phyloP scores from a whole-genome alignment of 2,329 filamentous ascomycete species.

The Aurifilum marmelostoma region DNA sequence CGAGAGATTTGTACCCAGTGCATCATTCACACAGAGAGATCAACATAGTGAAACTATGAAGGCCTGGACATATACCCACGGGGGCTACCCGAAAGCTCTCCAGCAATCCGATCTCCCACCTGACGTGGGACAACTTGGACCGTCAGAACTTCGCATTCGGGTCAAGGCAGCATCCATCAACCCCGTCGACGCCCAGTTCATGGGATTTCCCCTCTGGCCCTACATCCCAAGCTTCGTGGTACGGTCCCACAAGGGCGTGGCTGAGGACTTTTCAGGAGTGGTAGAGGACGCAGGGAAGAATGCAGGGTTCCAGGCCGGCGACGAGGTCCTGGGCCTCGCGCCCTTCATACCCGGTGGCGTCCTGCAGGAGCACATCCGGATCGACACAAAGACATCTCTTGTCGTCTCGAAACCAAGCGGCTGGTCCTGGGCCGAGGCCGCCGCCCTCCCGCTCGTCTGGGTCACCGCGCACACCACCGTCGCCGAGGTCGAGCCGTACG shows the following conservation, averaged over 20 bases:
- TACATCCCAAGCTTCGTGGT: constrained; percentile 1
- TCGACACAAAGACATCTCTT: constrained; percentile 21
- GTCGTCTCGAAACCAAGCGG: constrained; percentile 28
- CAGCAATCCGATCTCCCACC: not conserved
- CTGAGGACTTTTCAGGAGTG: constrained; percentile 29
- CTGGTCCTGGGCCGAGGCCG: constrained; percentile 29
- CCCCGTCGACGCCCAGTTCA: not conserved
- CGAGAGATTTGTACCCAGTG: not conserved
- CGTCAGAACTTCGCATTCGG: not conserved
- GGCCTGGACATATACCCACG: not conserved
- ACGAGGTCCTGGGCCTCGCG: constrained; percentile 16
- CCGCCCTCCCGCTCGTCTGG: constrained; percentile 31
- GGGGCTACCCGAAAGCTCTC: not conserved
- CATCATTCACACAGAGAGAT: not conserved
- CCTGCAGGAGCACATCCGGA: not conserved
- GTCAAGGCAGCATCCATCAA: not conserved
- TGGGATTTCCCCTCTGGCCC: not conserved
- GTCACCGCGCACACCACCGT: constrained; percentile 30
- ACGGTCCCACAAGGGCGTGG: constrained; percentile 25
- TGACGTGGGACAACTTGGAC: not conserved
- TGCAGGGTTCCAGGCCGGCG: constrained; percentile 25
- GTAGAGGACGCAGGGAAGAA: constrained; percentile 28
- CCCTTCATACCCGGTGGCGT: not conserved
- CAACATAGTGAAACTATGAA: not conserved
- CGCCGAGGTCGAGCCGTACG: constrained; percentile 22